Conservation (phyloP, 2,329 filamentous ascomycete species). For the Neonectria neomacrospora region DNA sequence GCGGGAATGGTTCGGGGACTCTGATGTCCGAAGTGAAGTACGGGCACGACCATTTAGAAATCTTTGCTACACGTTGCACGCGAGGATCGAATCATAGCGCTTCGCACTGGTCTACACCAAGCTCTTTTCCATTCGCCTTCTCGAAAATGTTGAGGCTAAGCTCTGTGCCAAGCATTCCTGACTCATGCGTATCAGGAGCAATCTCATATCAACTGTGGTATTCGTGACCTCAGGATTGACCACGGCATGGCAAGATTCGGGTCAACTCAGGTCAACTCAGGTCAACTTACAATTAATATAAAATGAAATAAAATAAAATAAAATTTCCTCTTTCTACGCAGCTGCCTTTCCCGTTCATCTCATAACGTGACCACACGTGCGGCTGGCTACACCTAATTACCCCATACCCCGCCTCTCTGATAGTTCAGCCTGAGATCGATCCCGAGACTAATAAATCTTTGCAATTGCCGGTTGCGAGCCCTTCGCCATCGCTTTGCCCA, state of each 20-base stretch:
- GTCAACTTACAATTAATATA: not conserved
- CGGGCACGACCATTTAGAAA: not conserved
- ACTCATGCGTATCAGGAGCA: slow-evolving; percentile 2
- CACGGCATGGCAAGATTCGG: not conserved
- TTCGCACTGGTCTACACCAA: not conserved
- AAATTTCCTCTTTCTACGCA: not conserved
- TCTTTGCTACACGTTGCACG: slow-evolving; percentile 7
- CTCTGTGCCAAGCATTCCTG: not conserved
- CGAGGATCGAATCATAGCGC: slow-evolving; percentile 1
- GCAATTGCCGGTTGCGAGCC: slow-evolving; percentile 8
- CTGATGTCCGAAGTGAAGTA: slow-evolving; percentile 15
- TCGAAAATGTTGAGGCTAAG: slow-evolving; percentile 23
- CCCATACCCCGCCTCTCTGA: slow-evolving; percentile 32
- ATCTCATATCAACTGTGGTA: not conserved
- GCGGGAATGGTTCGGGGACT: slow-evolving; percentile 11
- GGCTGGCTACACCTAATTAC: slow-evolving; percentile 15
- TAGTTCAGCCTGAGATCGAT: slow-evolving; percentile 12
- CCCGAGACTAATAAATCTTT: not conserved
- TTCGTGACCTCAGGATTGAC: not conserved
- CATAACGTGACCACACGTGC: slow-evolving; percentile 8
- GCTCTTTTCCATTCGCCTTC: slow-evolving; percentile 6
- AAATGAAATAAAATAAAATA: too few species aligned
- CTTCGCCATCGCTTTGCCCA: not conserved
- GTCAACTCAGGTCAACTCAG: not conserved
- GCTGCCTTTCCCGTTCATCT: slow-evolving; percentile 3